Conservation (phyloP, 805 yeast species). For the Candida stauntonica region DNA sequence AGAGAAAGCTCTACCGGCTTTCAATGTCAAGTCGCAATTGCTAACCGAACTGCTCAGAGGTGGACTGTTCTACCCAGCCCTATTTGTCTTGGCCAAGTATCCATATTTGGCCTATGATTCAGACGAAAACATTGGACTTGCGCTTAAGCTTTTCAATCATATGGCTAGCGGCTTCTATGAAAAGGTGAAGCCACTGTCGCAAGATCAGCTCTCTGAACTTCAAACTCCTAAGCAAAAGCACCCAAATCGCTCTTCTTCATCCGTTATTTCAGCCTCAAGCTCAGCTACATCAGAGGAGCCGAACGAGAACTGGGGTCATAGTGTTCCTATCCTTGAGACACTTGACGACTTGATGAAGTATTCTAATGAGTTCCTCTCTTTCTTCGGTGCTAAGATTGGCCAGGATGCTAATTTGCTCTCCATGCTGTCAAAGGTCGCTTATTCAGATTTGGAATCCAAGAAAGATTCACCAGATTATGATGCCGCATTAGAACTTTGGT, state of each 20-base stretch:
- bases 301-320: constrained; percentile 44
- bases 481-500: constrained; percentile 39
- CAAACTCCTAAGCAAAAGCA: background rate
- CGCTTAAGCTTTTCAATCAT: constrained; percentile 44
- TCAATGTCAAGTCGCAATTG: constrained; percentile 41
- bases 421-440: constrained; percentile 59
- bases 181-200: constrained; percentile 18
- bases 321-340: constrained; percentile 34
- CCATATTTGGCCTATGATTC: constrained; percentile 59
- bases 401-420: constrained; percentile 43
- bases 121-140: constrained; percentile 43
- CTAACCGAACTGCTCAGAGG: constrained; percentile 49
- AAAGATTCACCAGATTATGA: constrained; percentile 15
- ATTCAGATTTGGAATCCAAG: constrained; percentile 30
- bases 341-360: constrained; percentile 42
- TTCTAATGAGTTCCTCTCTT: constrained; percentile 47
- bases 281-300: constrained; percentile 16
- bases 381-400: constrained; percentile 54
- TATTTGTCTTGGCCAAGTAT: constrained; percentile 52
- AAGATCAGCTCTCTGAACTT: constrained; percentile 17
- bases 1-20: background rate
- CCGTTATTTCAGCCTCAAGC: background rate
- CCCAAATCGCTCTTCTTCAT: background rate
- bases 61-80: constrained; percentile 60
- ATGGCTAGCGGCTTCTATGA: constrained; percentile 47